Percentiles rank a stretch among this genome's conserved stretches.
Evolutionary conservation across 2,329 filamentous ascomycete species (phyloP).

Genomic region (Akanthomyces muscarius): DNA sequence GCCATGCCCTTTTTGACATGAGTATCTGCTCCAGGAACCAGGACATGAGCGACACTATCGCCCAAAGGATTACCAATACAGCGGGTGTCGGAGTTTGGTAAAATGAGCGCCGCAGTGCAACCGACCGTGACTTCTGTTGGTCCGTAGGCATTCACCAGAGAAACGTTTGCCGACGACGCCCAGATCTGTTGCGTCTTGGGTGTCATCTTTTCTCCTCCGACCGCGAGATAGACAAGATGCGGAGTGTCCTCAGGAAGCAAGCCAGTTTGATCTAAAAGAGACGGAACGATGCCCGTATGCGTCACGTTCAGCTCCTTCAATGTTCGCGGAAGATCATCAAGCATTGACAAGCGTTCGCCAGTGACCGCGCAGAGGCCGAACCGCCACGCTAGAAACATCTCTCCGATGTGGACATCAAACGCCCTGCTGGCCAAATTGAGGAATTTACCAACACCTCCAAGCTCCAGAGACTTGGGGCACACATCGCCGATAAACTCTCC

Average conservation of each 20-base stretch:
- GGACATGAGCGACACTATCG: slow-evolving; percentile 2
- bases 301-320: not conserved
- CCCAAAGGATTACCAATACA: slow-evolving; percentile 5
- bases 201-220: slow-evolving; percentile 8
- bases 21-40: not conserved
- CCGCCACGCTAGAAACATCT: slow-evolving; percentile 5
- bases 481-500: not conserved
- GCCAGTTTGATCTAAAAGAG: slow-evolving; percentile 6
- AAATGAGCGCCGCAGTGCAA: not conserved
- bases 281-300: not conserved
- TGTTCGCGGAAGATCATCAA: slow-evolving; percentile 2
- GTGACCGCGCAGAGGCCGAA: slow-evolving; percentile 6
- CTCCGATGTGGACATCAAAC: slow-evolving; percentile 4
- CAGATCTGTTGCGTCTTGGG: slow-evolving; percentile 7
- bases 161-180: not conserved
- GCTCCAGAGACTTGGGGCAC: not conserved
- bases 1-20: slow-evolving; percentile 7
- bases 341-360: slow-evolving; percentile 8
- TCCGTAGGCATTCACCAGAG: slow-evolving; percentile 1
- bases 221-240: not conserved
- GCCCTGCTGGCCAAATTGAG: slow-evolving; percentile 2
- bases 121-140: slow-evolving; percentile 6
- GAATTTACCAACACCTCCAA: slow-evolving; percentile 1
- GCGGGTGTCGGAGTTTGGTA: slow-evolving; percentile 2
- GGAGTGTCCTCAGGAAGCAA: slow-evolving; percentile 1